phyloP scores from a whole-genome alignment of 345 rosid genomes.

The Isatis tinctoria region DNA sequence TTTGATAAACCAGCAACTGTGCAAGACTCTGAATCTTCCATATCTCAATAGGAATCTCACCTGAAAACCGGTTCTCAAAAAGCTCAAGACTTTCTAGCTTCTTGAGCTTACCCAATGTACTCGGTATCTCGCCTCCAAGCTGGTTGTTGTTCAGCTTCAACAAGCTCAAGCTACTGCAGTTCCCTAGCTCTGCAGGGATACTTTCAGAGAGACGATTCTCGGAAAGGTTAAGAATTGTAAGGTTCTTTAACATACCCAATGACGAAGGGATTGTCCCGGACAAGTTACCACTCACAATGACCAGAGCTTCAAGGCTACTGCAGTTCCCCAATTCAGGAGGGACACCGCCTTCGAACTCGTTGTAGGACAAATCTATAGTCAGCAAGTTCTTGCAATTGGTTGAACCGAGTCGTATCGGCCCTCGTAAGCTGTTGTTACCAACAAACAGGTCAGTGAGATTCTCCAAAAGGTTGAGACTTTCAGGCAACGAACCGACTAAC shows the following conservation, averaged over 20 bases:
- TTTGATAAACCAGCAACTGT: slow-evolving; percentile 48
- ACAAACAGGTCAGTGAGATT: slow-evolving; percentile 47
- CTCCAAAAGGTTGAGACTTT: slow-evolving; percentile 47
- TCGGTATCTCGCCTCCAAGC: slow-evolving; percentile 66
- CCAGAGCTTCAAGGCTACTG: slow-evolving; percentile 42
- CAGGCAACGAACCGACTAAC: slow-evolving; percentile 56
- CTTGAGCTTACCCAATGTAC: slow-evolving; percentile 47
- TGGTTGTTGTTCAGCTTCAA: slow-evolving; percentile 48
- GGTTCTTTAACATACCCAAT: slow-evolving; percentile 46
- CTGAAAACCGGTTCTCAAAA: slow-evolving; percentile 54
- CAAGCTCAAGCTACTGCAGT: slow-evolving; percentile 51
- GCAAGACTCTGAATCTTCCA: slow-evolving; percentile 64
- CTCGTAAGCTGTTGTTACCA: slow-evolving; percentile 42
- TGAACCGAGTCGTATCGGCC: slow-evolving; percentile 47
- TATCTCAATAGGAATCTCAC: slow-evolving; percentile 65
- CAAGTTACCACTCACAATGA: slow-evolving; percentile 43
- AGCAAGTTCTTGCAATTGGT: slow-evolving; percentile 43
- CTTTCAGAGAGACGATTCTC: slow-evolving; percentile 63
- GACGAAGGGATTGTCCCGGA: slow-evolving; percentile 66
- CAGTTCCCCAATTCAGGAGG: slow-evolving; percentile 59
- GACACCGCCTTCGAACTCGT: slow-evolving; percentile 50
- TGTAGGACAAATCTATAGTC: slow-evolving; percentile 54
- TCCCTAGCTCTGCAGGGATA: slow-evolving; percentile 66
- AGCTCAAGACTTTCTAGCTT: slow-evolving; percentile 51
- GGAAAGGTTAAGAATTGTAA: slow-evolving; percentile 49